These are phyloP conservation scores for Gossypium herbaceum DNA, from an alignment of 345 rosid species.

Conservation along the genomic window DNA sequence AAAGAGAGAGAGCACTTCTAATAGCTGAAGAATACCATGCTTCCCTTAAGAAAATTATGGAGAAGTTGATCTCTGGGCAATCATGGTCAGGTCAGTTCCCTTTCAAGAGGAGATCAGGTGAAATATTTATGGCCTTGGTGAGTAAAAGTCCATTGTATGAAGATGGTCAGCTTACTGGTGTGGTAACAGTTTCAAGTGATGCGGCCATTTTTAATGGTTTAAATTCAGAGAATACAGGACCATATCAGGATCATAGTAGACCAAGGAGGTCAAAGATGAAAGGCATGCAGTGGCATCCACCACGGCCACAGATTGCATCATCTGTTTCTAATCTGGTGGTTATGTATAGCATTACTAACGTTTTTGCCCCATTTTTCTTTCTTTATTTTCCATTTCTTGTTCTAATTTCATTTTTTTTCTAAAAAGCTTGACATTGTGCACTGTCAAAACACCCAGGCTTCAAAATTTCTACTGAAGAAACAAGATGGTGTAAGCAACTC, in stretches of 20 bases:
- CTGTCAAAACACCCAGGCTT: slow-evolving; percentile 43
- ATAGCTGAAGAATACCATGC: slow-evolving; percentile 49
- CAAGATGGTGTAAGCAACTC: slow-evolving; percentile 30
- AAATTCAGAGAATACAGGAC: slow-evolving; percentile 32
- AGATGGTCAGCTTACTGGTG: slow-evolving; percentile 58
- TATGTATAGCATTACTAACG: slow-evolving; percentile 23
- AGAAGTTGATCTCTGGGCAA: slow-evolving; percentile 43
- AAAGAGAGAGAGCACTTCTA: slow-evolving; percentile 45
- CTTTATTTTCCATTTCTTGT: neutral
- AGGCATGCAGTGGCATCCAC: slow-evolving; percentile 58
- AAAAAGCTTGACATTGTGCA: slow-evolving; percentile 19
- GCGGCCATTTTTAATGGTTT: slow-evolving; percentile 44
- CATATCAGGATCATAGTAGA: slow-evolving; percentile 30
- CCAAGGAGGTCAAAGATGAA: slow-evolving; percentile 35
- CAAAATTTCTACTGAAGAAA: slow-evolving; percentile 45
- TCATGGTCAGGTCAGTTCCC: slow-evolving; percentile 93
- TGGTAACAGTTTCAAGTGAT: slow-evolving; percentile 73
- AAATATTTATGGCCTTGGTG: slow-evolving; percentile 61
- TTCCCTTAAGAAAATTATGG: slow-evolving; percentile 39
- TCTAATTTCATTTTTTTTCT: slow-evolving; percentile 4
- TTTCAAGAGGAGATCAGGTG: slow-evolving; percentile 62
- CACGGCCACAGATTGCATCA: slow-evolving; percentile 55
- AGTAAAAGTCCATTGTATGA: slow-evolving; percentile 66
- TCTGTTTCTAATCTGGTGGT: slow-evolving; percentile 80
- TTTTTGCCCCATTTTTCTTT: neutral